Base-by-base conservation (phyloP, 2,329 filamentous ascomycete species). In the Monosporascus sp. region DNA sequence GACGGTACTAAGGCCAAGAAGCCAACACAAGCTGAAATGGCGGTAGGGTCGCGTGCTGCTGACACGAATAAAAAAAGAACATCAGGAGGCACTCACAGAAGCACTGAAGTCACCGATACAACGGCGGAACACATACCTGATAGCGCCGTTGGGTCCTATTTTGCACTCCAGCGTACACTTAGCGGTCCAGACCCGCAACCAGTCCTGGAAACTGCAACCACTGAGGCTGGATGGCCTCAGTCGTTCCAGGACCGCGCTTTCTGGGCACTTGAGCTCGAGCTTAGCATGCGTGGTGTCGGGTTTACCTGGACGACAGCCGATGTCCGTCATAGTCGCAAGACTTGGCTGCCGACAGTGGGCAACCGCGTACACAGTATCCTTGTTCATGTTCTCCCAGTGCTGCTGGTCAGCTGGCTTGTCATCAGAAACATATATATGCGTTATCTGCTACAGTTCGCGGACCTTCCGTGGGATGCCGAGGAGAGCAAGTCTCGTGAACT, bases 281-380 rank as follows among this genome's bases (percentile, higher is more conserved):
- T 75, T 3, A 69, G 65, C 38, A 76, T 76, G 73, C 66, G 73
- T 16, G 73, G 73, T 19, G 69, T 72, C 7, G 73, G 73, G 41
- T 75, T 76, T 59, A 73, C 72, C 0, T 75, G 72, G 73, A 73
- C 70, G 20, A 75, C 71, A 2, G 73, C 73, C 6, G 73, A 76
- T 51, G 71, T 75, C 2, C 67, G 73, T 9, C 73, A 76, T 56
- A 73, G 72, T 5, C 68, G 68, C 34, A 70, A 71, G 57, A 75
- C 72, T 0, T 75, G 73, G 73, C 59, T 73, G 5, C 73, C 73
- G 0, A 73, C 69, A 3, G 64, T 71, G 8, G 52, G 58, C 19
- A 72, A 73, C 50, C 65, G 73, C 6, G 41, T 71, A 9, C 73
- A 76, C 54, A 72, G 69, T 48, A 71, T 75, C 26, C 44, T 69